A percentile compares a stretch with the other conserved stretches of the same genome.
These are phyloP conservation scores for Saturnispora halmiae DNA, from an alignment of 805 yeast species.

Conservation along the genomic window DNA sequence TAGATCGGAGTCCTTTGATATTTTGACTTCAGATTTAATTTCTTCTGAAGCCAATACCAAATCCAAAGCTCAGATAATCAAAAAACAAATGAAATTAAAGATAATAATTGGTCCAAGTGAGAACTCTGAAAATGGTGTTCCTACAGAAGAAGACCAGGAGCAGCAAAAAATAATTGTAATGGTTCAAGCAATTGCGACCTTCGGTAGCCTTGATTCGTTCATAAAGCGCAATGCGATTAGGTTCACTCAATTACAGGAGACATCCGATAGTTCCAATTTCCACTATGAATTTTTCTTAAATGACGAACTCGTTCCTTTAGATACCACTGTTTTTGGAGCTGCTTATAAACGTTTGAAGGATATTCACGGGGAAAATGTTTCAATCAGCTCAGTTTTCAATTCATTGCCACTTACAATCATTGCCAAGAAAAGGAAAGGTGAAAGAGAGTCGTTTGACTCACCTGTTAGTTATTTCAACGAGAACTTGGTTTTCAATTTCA, in stretches of 20 bases:
- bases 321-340: constrained; percentile 71
- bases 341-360: constrained; percentile 42
- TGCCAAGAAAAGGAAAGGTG: constrained; percentile 29
- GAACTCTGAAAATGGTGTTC: not conserved
- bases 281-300: constrained; percentile 49
- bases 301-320: constrained; percentile 50
- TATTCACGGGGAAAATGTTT: constrained; percentile 32
- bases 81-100: constrained; percentile 58
- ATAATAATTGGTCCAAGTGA: constrained; percentile 28
- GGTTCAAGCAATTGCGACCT: constrained; percentile 55
- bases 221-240: constrained; percentile 34
- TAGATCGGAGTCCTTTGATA: constrained; percentile 64
- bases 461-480: constrained; percentile 22
- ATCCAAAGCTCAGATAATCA: constrained; percentile 49
- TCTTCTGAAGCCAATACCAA: constrained; percentile 13
- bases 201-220: constrained; percentile 42
- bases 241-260: constrained; percentile 16
- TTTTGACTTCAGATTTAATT: constrained; percentile 34
- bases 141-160: constrained; percentile 19
- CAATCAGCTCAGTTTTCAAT: constrained; percentile 47
- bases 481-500: constrained; percentile 26
- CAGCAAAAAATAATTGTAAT: constrained; percentile 29
- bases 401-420: constrained; percentile 41
- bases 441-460: constrained; percentile 25
- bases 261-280: constrained; percentile 21